These are phyloP conservation scores for Teratosphaeria nubilosa DNA, from an alignment of 2,329 filamentous ascomycete species.

Conservation along the genomic window DNA sequence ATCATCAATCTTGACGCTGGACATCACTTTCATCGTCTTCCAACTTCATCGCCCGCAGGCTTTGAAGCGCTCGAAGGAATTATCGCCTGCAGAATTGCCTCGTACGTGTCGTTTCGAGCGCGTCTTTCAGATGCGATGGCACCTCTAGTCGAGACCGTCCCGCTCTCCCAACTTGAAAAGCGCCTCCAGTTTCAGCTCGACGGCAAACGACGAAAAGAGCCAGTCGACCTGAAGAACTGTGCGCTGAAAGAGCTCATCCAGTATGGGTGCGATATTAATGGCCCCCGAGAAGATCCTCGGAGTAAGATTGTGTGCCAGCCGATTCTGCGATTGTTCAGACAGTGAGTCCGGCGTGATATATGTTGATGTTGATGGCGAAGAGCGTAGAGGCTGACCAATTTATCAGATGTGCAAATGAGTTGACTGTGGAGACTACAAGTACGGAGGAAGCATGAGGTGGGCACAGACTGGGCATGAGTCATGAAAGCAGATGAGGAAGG, in stretches of 20 bases:
- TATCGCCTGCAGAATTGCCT: not conserved
- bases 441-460: constrained; percentile 32
- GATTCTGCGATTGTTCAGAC: constrained; percentile 49
- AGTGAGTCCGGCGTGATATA: constrained; percentile 29
- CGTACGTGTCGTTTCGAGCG: not conserved
- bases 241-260: constrained; percentile 50
- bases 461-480: not conserved
- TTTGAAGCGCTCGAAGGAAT: not conserved
- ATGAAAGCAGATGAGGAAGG: not conserved
- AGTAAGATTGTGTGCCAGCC: constrained; percentile 44
- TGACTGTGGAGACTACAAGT: constrained; percentile 52
- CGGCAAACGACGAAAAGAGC: constrained; percentile 44
- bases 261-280: constrained; percentile 49
- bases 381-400: not conserved
- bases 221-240: constrained; percentile 45
- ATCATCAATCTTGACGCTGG: constrained; percentile 7
- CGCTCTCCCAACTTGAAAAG: constrained; percentile 40
- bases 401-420: constrained; percentile 40
- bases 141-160: constrained; percentile 45
- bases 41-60: not conserved
- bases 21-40: not conserved
- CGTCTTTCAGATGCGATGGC: constrained; percentile 35
- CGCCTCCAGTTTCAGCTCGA: constrained; percentile 43
- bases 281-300: constrained; percentile 30
- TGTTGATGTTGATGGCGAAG: not conserved